Base-by-base conservation (phyloP, 2,329 filamentous ascomycete species). In the Cytospora chrysosperma region DNA sequence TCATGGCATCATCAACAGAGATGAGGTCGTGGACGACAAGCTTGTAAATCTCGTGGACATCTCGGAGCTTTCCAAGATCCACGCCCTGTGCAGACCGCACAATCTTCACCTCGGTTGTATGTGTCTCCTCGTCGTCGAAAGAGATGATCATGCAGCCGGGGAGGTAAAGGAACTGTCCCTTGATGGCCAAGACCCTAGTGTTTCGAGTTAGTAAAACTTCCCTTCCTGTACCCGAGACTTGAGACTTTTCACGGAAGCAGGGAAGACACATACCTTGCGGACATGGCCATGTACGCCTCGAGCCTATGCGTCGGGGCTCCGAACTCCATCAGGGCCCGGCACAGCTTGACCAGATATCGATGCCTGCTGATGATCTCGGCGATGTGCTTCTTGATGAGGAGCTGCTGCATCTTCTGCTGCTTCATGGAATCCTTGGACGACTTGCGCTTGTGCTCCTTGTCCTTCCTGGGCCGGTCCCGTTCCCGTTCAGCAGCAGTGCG, bases 131-230 rank as follows among this genome's bases (percentile, higher is more conserved):
- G 74, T 94, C 91, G 71, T 91, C 93, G 71, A 97, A 97, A 5
- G 92, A 94, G 72, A 97, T 90, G 62, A 97, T 91, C 93, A 97
- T 97, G 72, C 91, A 96, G 0, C 91, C 91, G 0, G 93, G 93
- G 32, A 97, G 86, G 73, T 97, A 97, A 26, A 97, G 78, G 69
- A 95, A 97, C 70, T 96, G 92, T 7, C 89, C 90, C 68, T 96
- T 90, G 19, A 97, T 93, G 74, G 93, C 91, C 43, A 97, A 83
- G 1, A 95, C 91, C n/a, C 91, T 85, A n/a, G 27, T 17, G 24
- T 9, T 19, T 24, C n/a, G 17, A 7, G 21, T 60, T 55, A 60
- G 58, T 30, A 27, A 1, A 19, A 17, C 9, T 34, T 34, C 8
- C 30, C 32, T 34, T 34, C 5, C 3, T 40, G 37, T 5, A 12